Percentiles rank a stretch among this genome's conserved stretches.
These are phyloP conservation scores for Albophoma yamanashiensis DNA, from an alignment of 2,329 filamentous ascomycete genomes.

Conservation along the genomic window DNA sequence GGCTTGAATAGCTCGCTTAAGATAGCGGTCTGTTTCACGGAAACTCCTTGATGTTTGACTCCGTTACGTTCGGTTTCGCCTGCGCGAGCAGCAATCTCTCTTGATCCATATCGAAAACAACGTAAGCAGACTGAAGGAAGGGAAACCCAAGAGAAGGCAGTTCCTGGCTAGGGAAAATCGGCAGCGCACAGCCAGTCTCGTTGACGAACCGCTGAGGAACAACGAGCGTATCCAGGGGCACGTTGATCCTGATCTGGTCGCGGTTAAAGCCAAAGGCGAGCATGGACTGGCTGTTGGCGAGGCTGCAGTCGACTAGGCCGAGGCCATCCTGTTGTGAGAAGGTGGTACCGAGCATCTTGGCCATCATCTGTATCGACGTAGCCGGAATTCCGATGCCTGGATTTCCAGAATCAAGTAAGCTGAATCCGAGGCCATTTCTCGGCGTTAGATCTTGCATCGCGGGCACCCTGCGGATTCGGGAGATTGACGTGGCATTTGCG, in stretches of 20 bases:
- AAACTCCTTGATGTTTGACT: neutral
- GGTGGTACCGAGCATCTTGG: neutral
- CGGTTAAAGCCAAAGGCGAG: slow-evolving; percentile 1
- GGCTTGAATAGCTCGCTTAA: too few species aligned
- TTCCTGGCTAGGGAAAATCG: neutral
- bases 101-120: slow-evolving; percentile 1
- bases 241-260: neutral
- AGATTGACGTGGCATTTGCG: neutral
- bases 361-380: neutral
- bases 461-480: neutral
- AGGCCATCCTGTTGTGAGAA: neutral
- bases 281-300: neutral
- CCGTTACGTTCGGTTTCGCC: neutral
- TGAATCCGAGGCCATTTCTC: neutral
- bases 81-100: neutral
- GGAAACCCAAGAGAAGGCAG: neutral
- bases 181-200: neutral
- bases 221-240: neutral
- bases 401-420: neutral
- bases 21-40: neutral
- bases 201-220: neutral
- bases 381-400: neutral
- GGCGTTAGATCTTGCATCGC: neutral
- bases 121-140: slow-evolving; percentile 1
- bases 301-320: neutral